A percentile compares a stretch with the other conserved stretches of the same genome.
phyloP scores from a whole-genome alignment of 1,139 yeast species.

The Ogataea hybrid region DNA sequence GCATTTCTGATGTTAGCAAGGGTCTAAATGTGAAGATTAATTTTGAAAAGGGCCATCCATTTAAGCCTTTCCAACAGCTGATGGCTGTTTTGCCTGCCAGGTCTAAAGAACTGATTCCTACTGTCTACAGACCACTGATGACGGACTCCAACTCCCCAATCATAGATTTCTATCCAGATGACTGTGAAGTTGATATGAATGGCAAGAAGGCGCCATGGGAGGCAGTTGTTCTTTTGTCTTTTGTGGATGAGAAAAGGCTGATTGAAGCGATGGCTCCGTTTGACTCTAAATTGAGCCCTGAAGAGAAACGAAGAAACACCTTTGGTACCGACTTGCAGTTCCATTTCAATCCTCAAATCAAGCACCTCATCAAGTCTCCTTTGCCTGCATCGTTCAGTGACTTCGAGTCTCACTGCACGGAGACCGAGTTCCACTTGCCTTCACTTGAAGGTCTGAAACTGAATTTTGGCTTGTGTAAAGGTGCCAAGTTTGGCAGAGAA shows the following conservation, averaged over 20 bases:
- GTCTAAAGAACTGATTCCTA: slow-evolving; percentile 78
- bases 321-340: slow-evolving; percentile 71
- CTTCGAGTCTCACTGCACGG: slow-evolving; percentile 74
- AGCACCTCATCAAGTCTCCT: slow-evolving; percentile 70
- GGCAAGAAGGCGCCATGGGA: slow-evolving; percentile 98
- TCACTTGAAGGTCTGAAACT: slow-evolving; percentile 44
- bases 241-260: slow-evolving; percentile 82
- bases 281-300: slow-evolving; percentile 59
- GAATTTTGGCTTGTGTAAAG: slow-evolving; percentile 60
- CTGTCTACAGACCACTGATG: slow-evolving; percentile 77
- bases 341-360: slow-evolving; percentile 73
- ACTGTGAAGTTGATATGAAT: slow-evolving; percentile 85
- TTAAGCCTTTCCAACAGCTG: slow-evolving; percentile 91
- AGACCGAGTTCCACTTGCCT: slow-evolving; percentile 53
- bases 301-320: slow-evolving; percentile 69
- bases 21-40: slow-evolving; percentile 64
- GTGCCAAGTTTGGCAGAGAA: slow-evolving; percentile 67
- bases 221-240: slow-evolving; percentile 92
- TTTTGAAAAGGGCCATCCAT: slow-evolving; percentile 75
- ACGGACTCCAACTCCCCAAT: slow-evolving; percentile 88
- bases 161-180: slow-evolving; percentile 84
- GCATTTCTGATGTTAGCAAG: slow-evolving; percentile 77
- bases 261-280: slow-evolving; percentile 68
- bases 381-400: slow-evolving; percentile 76
- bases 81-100: slow-evolving; percentile 98